Evolutionary conservation across 2,329 filamentous ascomycete species (phyloP), one percentile per base, ranked within the genome.

Genomic region (Claviceps humidiphila): DNA sequence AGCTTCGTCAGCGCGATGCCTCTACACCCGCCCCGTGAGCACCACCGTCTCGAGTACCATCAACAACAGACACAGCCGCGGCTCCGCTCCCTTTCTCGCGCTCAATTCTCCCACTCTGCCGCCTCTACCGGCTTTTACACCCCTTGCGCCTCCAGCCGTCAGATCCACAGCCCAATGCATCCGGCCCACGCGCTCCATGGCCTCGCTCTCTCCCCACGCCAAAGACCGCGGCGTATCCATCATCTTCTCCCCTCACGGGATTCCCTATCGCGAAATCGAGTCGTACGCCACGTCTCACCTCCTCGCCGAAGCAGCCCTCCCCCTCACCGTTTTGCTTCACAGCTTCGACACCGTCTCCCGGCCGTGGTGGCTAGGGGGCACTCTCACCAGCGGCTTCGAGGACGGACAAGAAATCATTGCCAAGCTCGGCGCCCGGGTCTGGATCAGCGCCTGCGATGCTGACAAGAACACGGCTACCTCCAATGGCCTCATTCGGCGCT

Each of bases 211-310:
- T 2, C 57, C 67, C 58, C 51, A 63, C 59, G 61, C 55, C 62
- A 66, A 59, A 64, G 66, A 67, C 49, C 62, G 66, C 57, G 74
- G 79, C 2, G 63, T 85, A 20, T 84, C 80, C 1, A 66, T 85
- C 43, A 68, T 86, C 48, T 86, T 81, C 64, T 80, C 80, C 0
- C 82, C 82, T 0, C 81, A 85, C 59, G 82, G 82, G 13, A 75
- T 81, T 41, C 68, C 73, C 0, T 79, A 77, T 58, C 62, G 71
- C 5, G 68, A 73, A 22, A 67, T 87, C 9, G 66, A 71, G 34
- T 67, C 75, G 6, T 86, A 82, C 60, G 72, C 74, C 5, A 72
- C 74, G 2, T 71, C 73, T 0, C 77, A 84, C 59, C 75, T 85
- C 3, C 67, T 78, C 2, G 62, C 69, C 1, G 72, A 78, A 59